Conservation (phyloP, 148 eudicot genomes). For the Cornus kousa region DNA sequence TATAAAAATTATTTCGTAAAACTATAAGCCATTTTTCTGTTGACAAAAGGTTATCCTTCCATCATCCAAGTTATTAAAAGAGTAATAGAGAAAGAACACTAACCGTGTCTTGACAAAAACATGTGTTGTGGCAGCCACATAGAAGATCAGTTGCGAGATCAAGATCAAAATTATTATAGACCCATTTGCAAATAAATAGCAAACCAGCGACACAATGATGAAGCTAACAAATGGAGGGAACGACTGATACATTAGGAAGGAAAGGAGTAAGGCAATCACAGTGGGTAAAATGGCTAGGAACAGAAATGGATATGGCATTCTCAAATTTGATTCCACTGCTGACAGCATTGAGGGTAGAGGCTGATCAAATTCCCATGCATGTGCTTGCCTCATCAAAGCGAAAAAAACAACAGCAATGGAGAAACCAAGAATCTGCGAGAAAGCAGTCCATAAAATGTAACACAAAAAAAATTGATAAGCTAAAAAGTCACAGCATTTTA, state of each 20-base stretch:
- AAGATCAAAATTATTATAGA: constrained; percentile 49
- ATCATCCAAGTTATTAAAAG: not conserved
- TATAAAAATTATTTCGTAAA: not conserved
- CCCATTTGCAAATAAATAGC: constrained; percentile 81
- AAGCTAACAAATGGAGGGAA: constrained; percentile 62
- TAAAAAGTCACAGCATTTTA: not conserved
- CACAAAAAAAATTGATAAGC: not conserved
- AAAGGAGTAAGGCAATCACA: constrained; percentile 46
- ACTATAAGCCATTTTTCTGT: not conserved
- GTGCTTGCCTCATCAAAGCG: constrained; percentile 87
- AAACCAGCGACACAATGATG: constrained; percentile 57
- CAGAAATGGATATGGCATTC: constrained; percentile 65
- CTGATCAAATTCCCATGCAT: constrained; percentile 81
- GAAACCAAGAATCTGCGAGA: constrained; percentile 76
- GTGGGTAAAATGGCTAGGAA: constrained; percentile 53
- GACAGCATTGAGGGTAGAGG: constrained; percentile 85
- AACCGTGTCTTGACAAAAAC: constrained; percentile 80
- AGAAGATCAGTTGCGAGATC: constrained; percentile 52
- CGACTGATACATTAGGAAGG: constrained; percentile 48
- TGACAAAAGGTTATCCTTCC: not conserved
- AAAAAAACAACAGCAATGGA: constrained; percentile 69
- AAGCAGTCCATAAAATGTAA: constrained; percentile 13
- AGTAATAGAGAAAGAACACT: constrained; percentile 23
- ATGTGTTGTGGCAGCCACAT: constrained; percentile 52
- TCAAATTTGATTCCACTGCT: constrained; percentile 82